Base-by-base conservation (phyloP, 345 rosid species). In the Cardamine occulta region DNA sequence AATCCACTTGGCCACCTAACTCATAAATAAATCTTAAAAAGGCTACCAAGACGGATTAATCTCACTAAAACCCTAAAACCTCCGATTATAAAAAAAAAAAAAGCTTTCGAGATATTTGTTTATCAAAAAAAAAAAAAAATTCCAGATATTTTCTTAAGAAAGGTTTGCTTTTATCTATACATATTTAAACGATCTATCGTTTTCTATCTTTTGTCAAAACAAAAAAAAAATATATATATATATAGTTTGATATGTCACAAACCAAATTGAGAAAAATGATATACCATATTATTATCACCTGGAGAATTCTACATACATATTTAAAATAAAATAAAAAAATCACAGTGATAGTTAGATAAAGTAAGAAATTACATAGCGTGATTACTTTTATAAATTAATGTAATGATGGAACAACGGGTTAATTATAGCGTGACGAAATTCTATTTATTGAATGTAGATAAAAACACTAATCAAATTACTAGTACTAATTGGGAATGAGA, bases 401-500 rank as follows among this genome's bases (percentile, higher is more conserved):
- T 58, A 10, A 58, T 35, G 66, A 32, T 58, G 4, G 15, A 48
- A 61, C 29, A 61, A 60, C 13, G 29, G 15, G 37, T 34, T 7
- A 8, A 1, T 34, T 34, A 34, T 8, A 34, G 39, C 11, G 39
- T 51, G 62, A 17, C 51, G 29, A 39, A 62, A 26, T 26, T 51
- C 51, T 63, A 52, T 15, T 67, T 51, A 64, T 28, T 44, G 12
- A 31, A 58, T 58, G 18, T 8, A 24, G 23, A 63, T 28, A 19
- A 35, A 61, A 6, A 53, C 26, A 32, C 24, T 48, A 60, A 47
- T 37, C 31, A 21, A 60, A 8, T 9, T 31, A 58, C 17, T 32
- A 66, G 66, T 44, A 26, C 28, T 26, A 44, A 44, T 23, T 63
- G 63, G 29, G 49, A 66, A 66, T 21, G 35, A 68, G 32, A 75